Evolutionary conservation across 2,329 filamentous ascomycete species (phyloP), one percentile per base, ranked within the genome.

Genomic region (Microcyclospora pomicola): DNA sequence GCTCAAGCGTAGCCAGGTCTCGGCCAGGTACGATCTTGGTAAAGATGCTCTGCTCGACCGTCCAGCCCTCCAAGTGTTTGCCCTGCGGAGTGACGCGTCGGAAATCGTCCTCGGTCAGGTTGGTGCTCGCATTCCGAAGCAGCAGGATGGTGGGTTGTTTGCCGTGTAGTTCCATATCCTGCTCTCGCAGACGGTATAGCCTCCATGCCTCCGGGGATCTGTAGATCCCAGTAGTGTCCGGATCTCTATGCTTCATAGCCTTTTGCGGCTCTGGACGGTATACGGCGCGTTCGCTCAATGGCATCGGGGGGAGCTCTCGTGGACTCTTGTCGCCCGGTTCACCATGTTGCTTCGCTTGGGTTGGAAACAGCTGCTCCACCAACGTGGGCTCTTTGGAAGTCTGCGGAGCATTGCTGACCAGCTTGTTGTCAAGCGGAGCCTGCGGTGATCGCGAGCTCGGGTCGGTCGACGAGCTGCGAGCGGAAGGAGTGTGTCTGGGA

Each of bases 101-200:
- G 59, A 88, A 87, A 60, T 88, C 82, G 46, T 70, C 72, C 48
- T 78, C 72, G 14, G 66, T 64, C 32, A 87, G 66, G 14, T 71
- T 68, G 40, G 67, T 68, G 49, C 72, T 74, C 6, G 73, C 68
- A 30, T 73, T 70, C 14, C 64, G 64, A 29, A 86, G 59, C 31
- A 77, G 64, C 31, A 87, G 64, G 49, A 64, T 56, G 1, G 59
- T 59, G 48, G 39, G 45, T 48, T 36, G 51, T 44, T n/a, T 49
- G 38, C 15, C 13, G 11, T 33, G 13, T 32, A 36, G 49, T 47
- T 36, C 38, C 42, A 31, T 54, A 42, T 38, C 50, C 16, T 19
- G 15, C 35, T 15, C 37, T 38, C 40, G 15, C 29, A 27, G 24
- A 14, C 33, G 30, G 14, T 13, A 13, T n/a, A 7, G 35, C 24